These are phyloP conservation scores for Hyaloscypha hepaticicola DNA, from an alignment of 495 filamentous ascomycete genomes.

Conservation along the genomic window DNA sequence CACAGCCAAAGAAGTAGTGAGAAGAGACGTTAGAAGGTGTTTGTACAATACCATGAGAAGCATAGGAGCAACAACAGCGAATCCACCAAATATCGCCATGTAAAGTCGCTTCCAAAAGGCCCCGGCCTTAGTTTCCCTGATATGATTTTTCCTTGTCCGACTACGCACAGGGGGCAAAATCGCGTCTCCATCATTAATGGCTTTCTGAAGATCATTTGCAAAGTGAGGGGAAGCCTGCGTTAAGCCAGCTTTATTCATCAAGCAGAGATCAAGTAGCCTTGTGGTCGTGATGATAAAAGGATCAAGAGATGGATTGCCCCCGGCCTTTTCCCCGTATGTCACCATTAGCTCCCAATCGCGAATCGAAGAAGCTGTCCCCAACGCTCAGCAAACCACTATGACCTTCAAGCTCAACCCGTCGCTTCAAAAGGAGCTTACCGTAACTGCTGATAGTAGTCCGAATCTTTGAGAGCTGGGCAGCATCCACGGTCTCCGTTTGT, in stretches of 20 bases:
- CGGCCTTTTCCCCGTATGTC: background rate
- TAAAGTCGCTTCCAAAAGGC: background rate
- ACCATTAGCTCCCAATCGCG: constrained; percentile 11
- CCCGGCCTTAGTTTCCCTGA: background rate
- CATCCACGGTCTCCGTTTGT: background rate
- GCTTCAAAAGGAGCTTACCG: too few species aligned
- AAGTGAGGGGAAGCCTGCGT: background rate
- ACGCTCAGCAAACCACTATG: too few species aligned
- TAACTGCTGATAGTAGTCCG: background rate
- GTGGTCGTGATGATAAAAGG: constrained; percentile 1
- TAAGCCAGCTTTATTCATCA: background rate
- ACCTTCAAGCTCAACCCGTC: too few species aligned
- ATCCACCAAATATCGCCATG: constrained; percentile 5
- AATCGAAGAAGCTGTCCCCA: background rate
- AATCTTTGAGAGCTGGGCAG: background rate
- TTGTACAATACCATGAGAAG: constrained; percentile 10
- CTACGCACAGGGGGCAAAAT: background rate
- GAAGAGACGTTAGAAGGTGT: background rate
- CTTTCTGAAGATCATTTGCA: background rate
- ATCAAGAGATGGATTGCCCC: background rate
- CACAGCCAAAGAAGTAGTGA: background rate
- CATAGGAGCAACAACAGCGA: constrained; percentile 13
- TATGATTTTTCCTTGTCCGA: background rate
- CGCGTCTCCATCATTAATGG: background rate
- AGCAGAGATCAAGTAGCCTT: background rate